Base-by-base conservation (phyloP, 225 moss, liverwort and hornwort species). In the Marchantia paleacea region DNA sequence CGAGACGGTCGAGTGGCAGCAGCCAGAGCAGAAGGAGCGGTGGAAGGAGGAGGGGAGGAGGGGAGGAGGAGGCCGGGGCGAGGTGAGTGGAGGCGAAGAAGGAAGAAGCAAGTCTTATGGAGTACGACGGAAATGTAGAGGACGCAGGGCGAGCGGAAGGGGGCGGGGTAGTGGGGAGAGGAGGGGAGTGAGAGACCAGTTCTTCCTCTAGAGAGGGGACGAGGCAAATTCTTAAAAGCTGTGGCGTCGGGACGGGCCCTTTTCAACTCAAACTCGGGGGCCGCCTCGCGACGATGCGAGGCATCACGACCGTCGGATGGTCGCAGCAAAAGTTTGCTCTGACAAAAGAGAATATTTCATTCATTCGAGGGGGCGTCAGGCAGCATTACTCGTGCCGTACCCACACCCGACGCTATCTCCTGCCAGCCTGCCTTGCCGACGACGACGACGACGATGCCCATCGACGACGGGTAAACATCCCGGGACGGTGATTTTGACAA, bases 161-260 rank as follows among this genome's bases (percentile, higher is more conserved):
- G 54, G 11, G 29, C 6, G 30, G 55, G 13, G 75, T 7, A 28
- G 57, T 26, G 2, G 58, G 4, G 55, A 57, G 29, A 57, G 75
- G 16, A 22, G n/a, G 48, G 11, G 14, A 39, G 49, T 48, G 8
- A 19, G 54, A 55, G 55, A 53, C 55, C 54, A 26, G 50, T 74
- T 50, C 62, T 48, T 48, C 22, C 20, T 62, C 61, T 47, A 14
- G 13, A 18, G 67, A 79, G 78, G 68, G 16, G 9, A 30, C 78
- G 22, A 71, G 68, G 69, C 79, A 55, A 79, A 29, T 29, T 70
- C 79, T 79, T 79, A 69, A 79, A 79, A 79, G 79, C 68, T 69
- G 53, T 55, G 79, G 79, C 29, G 39, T 79, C 79, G 79, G 55
- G 55, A 20, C 12, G 54, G 79, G 79, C 70, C 79, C 79, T 71